These are phyloP conservation scores for Byssochlamys sp. DNA, from an alignment of 2,329 filamentous ascomycete genomes.

Conservation along the genomic window DNA sequence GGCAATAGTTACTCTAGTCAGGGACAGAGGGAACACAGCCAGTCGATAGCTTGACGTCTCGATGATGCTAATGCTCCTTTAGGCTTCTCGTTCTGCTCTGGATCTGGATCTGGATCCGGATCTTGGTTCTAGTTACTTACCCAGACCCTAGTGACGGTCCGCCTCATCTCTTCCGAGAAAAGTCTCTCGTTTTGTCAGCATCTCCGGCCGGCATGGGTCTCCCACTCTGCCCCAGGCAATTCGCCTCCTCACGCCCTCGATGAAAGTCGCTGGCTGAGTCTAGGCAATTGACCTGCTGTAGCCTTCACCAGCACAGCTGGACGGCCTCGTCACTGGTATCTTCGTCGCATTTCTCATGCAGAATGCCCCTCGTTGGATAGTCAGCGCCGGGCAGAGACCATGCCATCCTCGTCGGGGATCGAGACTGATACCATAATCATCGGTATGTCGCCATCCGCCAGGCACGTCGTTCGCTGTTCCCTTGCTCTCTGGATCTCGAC, in stretches of 20 bases:
- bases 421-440: conserved; percentile 34
- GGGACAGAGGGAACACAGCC: neutral
- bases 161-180: conserved; percentile 1
- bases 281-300: neutral
- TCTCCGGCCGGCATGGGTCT: neutral
- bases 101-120: neutral
- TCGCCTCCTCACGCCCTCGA: neutral
- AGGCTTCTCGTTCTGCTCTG: neutral
- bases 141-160: conserved; percentile 1
- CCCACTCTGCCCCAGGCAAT: neutral
- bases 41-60: neutral
- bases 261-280: neutral
- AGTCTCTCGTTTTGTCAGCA: conserved; percentile 6
- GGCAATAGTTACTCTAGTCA: neutral
- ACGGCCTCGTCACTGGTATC: conserved; percentile 3
- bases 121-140: too few species aligned
- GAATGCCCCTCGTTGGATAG: conserved; percentile 22
- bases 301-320: neutral
- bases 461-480: neutral
- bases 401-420: conserved; percentile 22
- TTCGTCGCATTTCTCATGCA: conserved; percentile 17
- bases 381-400: conserved; percentile 14
- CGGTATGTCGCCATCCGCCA: conserved; percentile 24
- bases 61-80: neutral
- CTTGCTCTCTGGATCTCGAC: conserved; percentile 2